Base-by-base conservation (phyloP, 2,329 filamentous ascomycete genomes). In the Colletotrichum australisinense region DNA sequence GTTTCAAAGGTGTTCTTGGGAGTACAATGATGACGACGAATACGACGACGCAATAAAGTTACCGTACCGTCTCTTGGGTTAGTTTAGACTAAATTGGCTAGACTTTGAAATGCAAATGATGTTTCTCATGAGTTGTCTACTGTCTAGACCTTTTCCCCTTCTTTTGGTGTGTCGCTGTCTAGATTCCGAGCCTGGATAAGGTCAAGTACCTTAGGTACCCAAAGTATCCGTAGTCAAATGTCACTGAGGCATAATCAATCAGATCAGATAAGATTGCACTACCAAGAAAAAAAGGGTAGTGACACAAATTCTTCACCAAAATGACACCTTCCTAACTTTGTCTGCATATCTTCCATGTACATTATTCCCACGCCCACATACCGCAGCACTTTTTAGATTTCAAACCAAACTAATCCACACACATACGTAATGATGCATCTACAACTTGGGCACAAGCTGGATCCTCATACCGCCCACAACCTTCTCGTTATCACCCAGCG, bases 401-500 rank as follows among this genome's bases (percentile, higher is more conserved):
- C 32, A 12, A 30, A 52, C 49, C 4, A 62, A 14, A 16, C 14
- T 24, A 49, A 56, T 35, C 26, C 28, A 64, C 35, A 30, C 30
- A 30, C 30, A 32, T 22, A 24, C 32, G 2, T 12, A 28, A 28
- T 28, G 5, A 1, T 28, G 4, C n/a, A n/a, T n/a, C n/a, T 82
- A 90, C 80, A 90, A 75, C 81, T 90, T 90, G 1, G 88, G 87
- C 68, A 89, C 83, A 74, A 90, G 75, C 12, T 88, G 87, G 69
- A 90, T 85, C 65, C 83, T 79, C 70, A 89, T 88, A 1, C 88
- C 88, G 2, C 87, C 88, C 30, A 90, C 85, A 3, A 86, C 84
- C 83, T 89, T 90, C 63, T 89, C 87, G 71, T 86, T 88, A 74
- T 89, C 88, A 1, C 83, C 86, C 67, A 92, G 83, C 9, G 90